A percentile compares a stretch with the other conserved stretches of the same genome.
Evolutionary conservation across 805 yeast species (phyloP).

Genomic region (Ogataea dorogensis): DNA sequence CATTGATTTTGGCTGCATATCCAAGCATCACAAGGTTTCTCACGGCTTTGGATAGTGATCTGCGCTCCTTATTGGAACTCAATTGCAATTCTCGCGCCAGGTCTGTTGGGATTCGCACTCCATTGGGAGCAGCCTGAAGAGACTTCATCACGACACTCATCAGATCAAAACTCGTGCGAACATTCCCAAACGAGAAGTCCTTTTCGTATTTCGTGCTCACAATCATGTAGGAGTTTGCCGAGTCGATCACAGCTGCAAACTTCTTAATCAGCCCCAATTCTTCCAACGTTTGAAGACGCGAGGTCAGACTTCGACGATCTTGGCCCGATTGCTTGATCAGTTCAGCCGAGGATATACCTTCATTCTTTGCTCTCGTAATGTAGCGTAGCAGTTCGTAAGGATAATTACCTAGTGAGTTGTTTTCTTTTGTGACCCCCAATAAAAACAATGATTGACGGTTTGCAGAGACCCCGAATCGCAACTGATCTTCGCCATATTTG

Average conservation of each 20-base stretch:
- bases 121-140: slow-evolving; percentile 57
- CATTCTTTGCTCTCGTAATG: slow-evolving; percentile 54
- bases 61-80: slow-evolving; percentile 38
- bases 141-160: slow-evolving; percentile 42
- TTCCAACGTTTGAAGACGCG: slow-evolving; percentile 55
- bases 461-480: slow-evolving; percentile 42
- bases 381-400: slow-evolving; percentile 57
- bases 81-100: slow-evolving; percentile 57
- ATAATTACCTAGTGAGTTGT: slow-evolving; percentile 51
- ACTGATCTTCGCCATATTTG: slow-evolving; percentile 12
- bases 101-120: slow-evolving; percentile 59
- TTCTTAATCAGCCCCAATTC: slow-evolving; percentile 48
- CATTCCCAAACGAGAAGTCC: slow-evolving; percentile 17
- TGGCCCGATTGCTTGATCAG: slow-evolving; percentile 59
- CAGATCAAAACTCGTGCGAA: slow-evolving; percentile 18
- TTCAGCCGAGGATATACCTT: slow-evolving; percentile 60
- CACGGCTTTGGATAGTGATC: slow-evolving; percentile 43
- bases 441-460: slow-evolving; percentile 57
- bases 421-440: slow-evolving; percentile 54
- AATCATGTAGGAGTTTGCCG: slow-evolving; percentile 54
- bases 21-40: slow-evolving; percentile 45
- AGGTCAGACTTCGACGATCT: slow-evolving; percentile 68
- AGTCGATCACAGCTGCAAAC: slow-evolving; percentile 36
- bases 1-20: slow-evolving; percentile 21
- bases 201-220: slow-evolving; percentile 46